Evolutionary conservation across 768 basidiomycete species (phyloP).

Genomic region (Lactarius akahatsu): DNA sequence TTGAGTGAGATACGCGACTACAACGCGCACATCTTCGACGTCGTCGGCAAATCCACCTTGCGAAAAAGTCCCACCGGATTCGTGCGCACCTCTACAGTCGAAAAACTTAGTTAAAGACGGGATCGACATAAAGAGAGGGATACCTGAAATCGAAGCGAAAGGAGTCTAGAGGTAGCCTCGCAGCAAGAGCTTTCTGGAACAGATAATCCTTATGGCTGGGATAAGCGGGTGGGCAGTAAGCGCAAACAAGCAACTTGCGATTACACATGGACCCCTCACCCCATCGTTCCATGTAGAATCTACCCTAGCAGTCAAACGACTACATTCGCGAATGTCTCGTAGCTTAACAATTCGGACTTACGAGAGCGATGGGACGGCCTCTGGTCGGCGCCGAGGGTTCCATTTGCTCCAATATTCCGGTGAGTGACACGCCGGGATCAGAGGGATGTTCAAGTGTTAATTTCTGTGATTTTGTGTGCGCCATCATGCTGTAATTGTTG

Average conservation of each 20-base stretch:
- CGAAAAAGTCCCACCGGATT: conserved; percentile 66
- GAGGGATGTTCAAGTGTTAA: conserved; percentile 8
- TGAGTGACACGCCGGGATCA: conserved; percentile 4
- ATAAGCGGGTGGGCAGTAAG: background rate
- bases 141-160: conserved; percentile 89
- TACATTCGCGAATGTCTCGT: conserved; percentile 2
- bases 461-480: conserved; percentile 7
- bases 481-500: background rate
- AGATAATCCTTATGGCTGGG: conserved; percentile 82
- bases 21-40: conserved; percentile 61
- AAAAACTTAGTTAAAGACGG: background rate
- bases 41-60: conserved; percentile 61
- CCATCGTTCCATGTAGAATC: conserved; percentile 80
- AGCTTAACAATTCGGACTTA: conserved; percentile 4
- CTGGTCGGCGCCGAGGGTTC: conserved; percentile 10
- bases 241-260: background rate
- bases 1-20: conserved; percentile 58
- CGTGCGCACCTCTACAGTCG: conserved; percentile 66
- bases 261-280: conserved; percentile 45
- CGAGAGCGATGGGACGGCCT: conserved; percentile 20
- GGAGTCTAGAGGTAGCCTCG: conserved; percentile 66
- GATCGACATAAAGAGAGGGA: conserved; percentile 29
- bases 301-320: conserved; percentile 34
- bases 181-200: conserved; percentile 71
- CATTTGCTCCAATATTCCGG: conserved; percentile 20